Conservation (phyloP, 2,329 filamentous ascomycete species). For the Fusarium secorum region DNA sequence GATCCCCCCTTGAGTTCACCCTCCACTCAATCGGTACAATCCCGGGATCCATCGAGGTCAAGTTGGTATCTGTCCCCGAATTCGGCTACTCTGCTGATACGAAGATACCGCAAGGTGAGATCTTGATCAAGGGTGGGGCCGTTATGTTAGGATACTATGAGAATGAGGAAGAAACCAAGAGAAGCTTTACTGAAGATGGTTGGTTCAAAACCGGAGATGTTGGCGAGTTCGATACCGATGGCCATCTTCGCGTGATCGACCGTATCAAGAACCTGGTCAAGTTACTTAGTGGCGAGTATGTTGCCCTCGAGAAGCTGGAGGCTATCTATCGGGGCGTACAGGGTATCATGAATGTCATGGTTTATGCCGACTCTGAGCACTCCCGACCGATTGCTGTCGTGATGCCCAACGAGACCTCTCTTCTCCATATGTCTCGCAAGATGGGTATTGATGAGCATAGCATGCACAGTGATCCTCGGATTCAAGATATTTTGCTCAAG, state of each 20-base stretch:
- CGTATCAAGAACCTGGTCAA: conserved; percentile 98
- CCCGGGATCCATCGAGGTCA: conserved; percentile 80
- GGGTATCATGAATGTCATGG: conserved; percentile 83
- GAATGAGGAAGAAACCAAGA: conserved; percentile 83
- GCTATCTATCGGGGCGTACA: conserved; percentile 82
- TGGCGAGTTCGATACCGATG: conserved; percentile 81
- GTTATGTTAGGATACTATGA: conserved; percentile 82
- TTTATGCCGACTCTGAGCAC: conserved; percentile 78
- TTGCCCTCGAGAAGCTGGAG: conserved; percentile 96
- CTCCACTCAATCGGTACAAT: conserved; percentile 78
- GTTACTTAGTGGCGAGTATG: conserved; percentile 93
- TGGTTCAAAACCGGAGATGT: conserved; percentile 99
- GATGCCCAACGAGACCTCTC: conserved; percentile 67
- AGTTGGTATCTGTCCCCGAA: conserved; percentile 88
- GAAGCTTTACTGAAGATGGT: conserved; percentile 78
- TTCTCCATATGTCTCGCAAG: conserved; percentile 64
- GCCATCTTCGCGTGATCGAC: conserved; percentile 87
- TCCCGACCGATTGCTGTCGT: conserved; percentile 84
- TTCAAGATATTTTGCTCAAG: conserved; percentile 67
- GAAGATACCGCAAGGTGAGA: conserved; percentile 85
- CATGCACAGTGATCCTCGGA: conserved; percentile 70
- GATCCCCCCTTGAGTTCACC: conserved; percentile 84
- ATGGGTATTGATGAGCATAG: conserved; percentile 71
- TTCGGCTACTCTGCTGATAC: conserved; percentile 80
- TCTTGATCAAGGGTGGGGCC: conserved; percentile 80